phyloP scores from a whole-genome alignment of 1,139 yeast genomes.

The Zygoascus hellenicus region DNA sequence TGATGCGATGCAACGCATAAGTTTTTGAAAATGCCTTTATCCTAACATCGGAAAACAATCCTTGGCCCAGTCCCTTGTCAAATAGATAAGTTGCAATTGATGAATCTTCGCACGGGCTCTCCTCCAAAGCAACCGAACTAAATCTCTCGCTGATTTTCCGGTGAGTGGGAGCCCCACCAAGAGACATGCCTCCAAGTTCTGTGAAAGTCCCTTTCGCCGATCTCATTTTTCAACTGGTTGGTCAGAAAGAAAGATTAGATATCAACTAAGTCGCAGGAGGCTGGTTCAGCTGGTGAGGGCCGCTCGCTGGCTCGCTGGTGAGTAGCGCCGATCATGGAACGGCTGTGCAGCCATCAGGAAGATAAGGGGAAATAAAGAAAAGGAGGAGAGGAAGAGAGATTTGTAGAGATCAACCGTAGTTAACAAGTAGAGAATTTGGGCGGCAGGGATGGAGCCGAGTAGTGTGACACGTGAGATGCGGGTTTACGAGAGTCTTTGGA shows the following conservation, averaged over 20 bases:
- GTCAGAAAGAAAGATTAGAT: not conserved
- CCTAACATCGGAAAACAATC: constrained; percentile 45
- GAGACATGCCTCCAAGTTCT: constrained; percentile 3
- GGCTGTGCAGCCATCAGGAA: no score
- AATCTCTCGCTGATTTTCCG: constrained; percentile 5
- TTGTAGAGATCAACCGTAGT: no score
- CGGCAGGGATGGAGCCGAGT: no score
- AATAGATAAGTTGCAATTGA: constrained; percentile 1
- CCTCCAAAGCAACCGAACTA: constrained; percentile 2
- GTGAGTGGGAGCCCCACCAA: constrained; percentile 1
- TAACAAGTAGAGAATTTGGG: no score
- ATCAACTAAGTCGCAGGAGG: not conserved
- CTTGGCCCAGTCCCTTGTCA: constrained; percentile 21
- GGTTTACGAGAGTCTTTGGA: constrained; percentile 41
- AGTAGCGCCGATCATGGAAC: no score
- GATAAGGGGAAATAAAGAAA: no score
- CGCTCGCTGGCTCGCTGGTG: no score
- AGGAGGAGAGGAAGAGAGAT: no score
- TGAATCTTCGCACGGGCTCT: constrained; percentile 4
- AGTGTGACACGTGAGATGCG: constrained; percentile 19
- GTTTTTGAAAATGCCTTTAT: constrained; percentile 41
- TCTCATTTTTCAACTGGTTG: not conserved
- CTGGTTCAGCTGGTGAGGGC: not conserved
- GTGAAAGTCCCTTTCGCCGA: not conserved
- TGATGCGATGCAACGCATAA: constrained; percentile 41